Evolutionary conservation across 306 rosid genomes (phyloP).

Genomic region (Trichosanthes cucumerina): DNA sequence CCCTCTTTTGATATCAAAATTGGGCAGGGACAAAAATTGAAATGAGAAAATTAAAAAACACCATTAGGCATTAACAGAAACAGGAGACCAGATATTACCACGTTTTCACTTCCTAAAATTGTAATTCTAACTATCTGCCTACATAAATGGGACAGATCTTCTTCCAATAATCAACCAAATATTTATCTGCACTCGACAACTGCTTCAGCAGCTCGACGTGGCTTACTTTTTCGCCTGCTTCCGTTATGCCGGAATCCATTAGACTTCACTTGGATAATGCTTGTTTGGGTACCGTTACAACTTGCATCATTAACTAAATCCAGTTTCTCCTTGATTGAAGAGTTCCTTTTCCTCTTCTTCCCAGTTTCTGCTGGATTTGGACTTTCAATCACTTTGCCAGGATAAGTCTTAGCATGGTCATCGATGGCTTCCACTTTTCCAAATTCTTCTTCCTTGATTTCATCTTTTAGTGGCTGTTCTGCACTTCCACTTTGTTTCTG

Average conservation of each 20-base stretch:
- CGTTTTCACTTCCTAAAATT: conserved; percentile 34
- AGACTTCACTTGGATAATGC: conserved; percentile 31
- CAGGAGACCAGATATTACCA: conserved; percentile 6
- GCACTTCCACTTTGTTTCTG: conserved; percentile 51
- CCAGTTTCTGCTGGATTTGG: conserved; percentile 24
- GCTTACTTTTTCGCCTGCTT: conserved; percentile 79
- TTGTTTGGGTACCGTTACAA: conserved; percentile 26
- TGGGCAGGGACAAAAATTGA: not conserved
- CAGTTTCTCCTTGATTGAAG: conserved; percentile 28
- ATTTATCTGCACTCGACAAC: conserved; percentile 81
- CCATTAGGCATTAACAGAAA: not conserved
- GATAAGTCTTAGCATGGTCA: conserved; percentile 29
- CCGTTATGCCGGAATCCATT: conserved; percentile 75
- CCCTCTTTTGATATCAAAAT: not conserved
- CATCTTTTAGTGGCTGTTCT: conserved; percentile 39
- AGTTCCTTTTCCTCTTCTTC: conserved; percentile 41
- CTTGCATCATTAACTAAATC: conserved; percentile 38
- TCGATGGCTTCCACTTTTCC: conserved; percentile 29
- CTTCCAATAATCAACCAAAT: conserved; percentile 13
- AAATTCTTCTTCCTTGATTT: conserved; percentile 33
- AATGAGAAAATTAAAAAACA: not conserved
- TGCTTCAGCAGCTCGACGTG: conserved; percentile 85
- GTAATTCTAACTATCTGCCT: not conserved
- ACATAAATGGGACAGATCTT: not conserved
- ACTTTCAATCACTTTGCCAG: conserved; percentile 30